phyloP scores from a whole-genome alignment of 139 green algal species.

The Micractinium conductrix region DNA sequence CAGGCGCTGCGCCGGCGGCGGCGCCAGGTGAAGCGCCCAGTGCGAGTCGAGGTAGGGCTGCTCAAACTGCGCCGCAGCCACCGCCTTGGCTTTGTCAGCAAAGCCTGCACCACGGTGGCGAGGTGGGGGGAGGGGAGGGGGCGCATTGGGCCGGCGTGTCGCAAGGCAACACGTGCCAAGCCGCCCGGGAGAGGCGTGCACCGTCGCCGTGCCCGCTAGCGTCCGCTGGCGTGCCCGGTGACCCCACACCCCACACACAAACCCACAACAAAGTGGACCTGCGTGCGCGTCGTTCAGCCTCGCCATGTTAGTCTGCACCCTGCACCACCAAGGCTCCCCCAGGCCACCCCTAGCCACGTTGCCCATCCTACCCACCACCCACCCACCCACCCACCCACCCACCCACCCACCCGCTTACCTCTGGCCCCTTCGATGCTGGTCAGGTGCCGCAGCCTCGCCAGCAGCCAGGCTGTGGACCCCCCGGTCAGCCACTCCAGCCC shows the following conservation, averaged over 20 bases:
- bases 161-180: no score
- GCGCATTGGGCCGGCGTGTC: no score
- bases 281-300: no score
- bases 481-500: conserved; percentile 27
- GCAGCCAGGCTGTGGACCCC: conserved; percentile 20
- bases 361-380: no score
- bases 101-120: neutral
- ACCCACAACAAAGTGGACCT: no score
- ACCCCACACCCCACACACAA: no score
- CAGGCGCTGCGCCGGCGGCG: neutral
- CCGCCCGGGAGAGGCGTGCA: no score
- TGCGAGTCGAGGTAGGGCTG: neutral
- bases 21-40: conserved; percentile 9
- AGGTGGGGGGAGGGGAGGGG: neutral
- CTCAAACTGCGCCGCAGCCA: conserved; percentile 22
- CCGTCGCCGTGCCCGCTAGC: no score
- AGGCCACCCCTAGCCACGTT: no score
- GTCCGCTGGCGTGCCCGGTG: no score
- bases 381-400: no score
- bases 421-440: conserved; percentile 15
- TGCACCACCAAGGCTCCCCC: neutral
- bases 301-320: no score
- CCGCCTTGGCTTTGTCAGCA: neutral
- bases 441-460: neutral
- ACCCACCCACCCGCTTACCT: neutral